Base-by-base conservation (phyloP, 805 yeast genomes). In the Cyberlindnera bimundalis region DNA sequence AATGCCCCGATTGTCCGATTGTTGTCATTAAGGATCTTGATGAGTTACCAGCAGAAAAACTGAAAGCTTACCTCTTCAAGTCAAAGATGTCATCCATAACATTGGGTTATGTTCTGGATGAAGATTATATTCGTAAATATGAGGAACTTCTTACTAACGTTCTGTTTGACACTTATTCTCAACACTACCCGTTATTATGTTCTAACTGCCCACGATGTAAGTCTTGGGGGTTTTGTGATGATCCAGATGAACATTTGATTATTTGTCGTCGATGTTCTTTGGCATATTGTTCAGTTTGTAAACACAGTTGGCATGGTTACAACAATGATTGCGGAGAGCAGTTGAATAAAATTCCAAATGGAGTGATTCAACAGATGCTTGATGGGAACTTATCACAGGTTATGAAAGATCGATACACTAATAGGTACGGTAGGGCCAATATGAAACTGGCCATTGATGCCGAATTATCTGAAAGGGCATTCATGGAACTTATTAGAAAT, bases 231-330 rank as follows among this genome's bases (percentile, higher is more conserved):
- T 65, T 78, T 26, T 60, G 78, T 34, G 68, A 68, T 16, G 66
- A 76, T 45, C 56, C 66, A 13, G 68, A 67, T 40, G 76, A 73
- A 8, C 56, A 67, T 8, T 58, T 79, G 40, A 65, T 75, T 4
- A 64, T 70, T 15, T 80, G 86, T 51, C 59, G 66, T 0, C 45
- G 54, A 4, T 80, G 85, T 53, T 56, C 60, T 10, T 66, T 70
- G 47, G 78, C 79, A 1, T 80, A 78, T 47, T 80, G 86, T 51
- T 65, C 66, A 44, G 66, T 65, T 20, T 80, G 86, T 56, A 57
- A 67, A 6, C 79, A 71, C 47, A 74, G 83, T 3, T 79, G 81
- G 79, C 86, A 80, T 57, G 82, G 83, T 1, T 62, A 64, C 13
- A 64, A 62, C 37, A 71, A 71, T 42, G 53, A 53, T 20, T 80